Conservation (phyloP, 805 yeast genomes). For the Candida tallmaniae region DNA sequence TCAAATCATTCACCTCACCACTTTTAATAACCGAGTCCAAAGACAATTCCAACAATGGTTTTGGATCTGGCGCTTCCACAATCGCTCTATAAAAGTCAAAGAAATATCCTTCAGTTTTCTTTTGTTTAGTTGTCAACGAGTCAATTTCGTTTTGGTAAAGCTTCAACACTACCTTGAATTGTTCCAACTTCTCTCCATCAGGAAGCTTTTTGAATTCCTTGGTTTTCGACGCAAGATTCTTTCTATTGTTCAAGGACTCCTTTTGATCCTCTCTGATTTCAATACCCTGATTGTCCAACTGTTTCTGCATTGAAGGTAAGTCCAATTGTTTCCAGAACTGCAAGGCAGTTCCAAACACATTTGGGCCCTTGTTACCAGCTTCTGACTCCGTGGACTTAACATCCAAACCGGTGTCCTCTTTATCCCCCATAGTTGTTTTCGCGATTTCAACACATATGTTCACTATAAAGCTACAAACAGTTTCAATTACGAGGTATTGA, state of each 20-base stretch:
- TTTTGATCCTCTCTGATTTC: slow-evolving; percentile 70
- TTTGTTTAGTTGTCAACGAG: slow-evolving; percentile 69
- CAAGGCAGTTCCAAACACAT: slow-evolving; percentile 52
- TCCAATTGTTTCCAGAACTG: slow-evolving; percentile 74
- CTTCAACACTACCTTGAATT: slow-evolving; percentile 63
- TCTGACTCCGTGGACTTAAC: no score
- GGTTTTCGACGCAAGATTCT: slow-evolving; percentile 77
- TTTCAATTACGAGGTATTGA: no score
- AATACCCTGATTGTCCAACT: slow-evolving; percentile 69
- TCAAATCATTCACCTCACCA: slow-evolving; percentile 48
- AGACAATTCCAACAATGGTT: slow-evolving; percentile 68
- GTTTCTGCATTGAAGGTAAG: slow-evolving; percentile 63
- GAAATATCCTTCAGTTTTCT: slow-evolving; percentile 67
- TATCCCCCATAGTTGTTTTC: no score
- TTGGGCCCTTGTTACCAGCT: slow-evolving; percentile 8
- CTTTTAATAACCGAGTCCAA: slow-evolving; percentile 56
- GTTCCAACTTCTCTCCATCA: slow-evolving; percentile 61
- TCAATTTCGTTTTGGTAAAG: slow-evolving; percentile 89
- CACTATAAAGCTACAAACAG: no score
- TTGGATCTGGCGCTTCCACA: slow-evolving; percentile 93
- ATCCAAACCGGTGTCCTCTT: no score
- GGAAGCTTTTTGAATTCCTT: slow-evolving; percentile 74
- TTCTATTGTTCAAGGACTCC: slow-evolving; percentile 63
- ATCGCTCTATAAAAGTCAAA: slow-evolving; percentile 69
- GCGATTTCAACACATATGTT: no score